A percentile compares a stretch with the other conserved stretches of the same genome.
phyloP scores from a whole-genome alignment of 139 green algal genomes.

The Ettlia oleoabundans region DNA sequence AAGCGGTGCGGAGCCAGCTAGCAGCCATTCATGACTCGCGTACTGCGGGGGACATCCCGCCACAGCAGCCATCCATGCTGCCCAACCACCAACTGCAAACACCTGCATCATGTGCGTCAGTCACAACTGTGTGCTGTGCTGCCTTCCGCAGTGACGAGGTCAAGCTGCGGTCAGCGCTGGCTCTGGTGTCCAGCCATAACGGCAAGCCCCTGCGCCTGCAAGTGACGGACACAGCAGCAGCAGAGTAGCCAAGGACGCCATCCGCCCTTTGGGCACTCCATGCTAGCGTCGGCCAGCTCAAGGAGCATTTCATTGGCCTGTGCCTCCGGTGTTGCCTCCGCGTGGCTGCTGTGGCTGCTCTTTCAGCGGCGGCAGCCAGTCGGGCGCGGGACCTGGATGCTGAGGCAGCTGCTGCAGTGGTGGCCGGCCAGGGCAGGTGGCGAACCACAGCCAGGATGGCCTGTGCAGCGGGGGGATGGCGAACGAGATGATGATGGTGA shows the following conservation, averaged over 20 bases:
- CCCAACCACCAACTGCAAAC: too few relatives aligned
- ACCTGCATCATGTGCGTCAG: too few relatives aligned
- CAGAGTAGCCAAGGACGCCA: not conserved
- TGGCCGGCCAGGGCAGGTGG: not conserved
- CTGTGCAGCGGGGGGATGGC: not conserved
- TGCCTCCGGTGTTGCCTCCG: not conserved
- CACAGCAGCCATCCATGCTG: too few relatives aligned
- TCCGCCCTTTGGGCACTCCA: not conserved
- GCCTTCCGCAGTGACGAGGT: constrained; percentile 8
- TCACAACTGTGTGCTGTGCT: too few relatives aligned
- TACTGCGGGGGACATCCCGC: too few relatives aligned
- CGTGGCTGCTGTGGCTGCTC: not conserved
- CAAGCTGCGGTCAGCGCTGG: constrained; percentile 3
- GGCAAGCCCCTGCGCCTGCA: constrained; percentile 27
- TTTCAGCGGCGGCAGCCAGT: not conserved
- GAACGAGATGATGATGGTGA: not conserved
- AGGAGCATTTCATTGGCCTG: not conserved
- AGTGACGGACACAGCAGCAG: not conserved
- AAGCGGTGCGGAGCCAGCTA: not conserved
- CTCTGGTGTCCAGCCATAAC: constrained; percentile 6
- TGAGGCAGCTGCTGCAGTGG: not conserved
- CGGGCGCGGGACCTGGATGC: not conserved
- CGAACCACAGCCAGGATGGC: not conserved
- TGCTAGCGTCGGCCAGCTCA: not conserved
- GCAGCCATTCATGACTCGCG: too few relatives aligned